phyloP scores from a whole-genome alignment of 2,329 filamentous ascomycete genomes.

The Microcyclosporella mali region DNA sequence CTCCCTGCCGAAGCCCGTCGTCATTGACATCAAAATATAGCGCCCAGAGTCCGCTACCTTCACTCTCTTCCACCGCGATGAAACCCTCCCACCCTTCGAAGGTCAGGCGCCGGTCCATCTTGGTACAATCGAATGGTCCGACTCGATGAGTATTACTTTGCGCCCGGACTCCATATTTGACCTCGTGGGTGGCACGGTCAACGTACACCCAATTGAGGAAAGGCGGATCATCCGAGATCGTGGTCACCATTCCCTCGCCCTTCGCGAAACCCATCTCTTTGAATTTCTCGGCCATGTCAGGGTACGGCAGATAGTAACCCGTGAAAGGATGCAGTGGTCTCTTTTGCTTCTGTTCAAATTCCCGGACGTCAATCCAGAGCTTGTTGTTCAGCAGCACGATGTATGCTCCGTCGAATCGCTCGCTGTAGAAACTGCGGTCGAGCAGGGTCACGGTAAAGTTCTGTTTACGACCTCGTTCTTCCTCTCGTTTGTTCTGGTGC shows the following conservation, averaged over 20 bases:
- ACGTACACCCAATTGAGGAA: slow-evolving; percentile 64
- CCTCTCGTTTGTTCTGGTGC: slow-evolving; percentile 28
- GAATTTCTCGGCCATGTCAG: slow-evolving; percentile 35
- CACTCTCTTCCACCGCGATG: slow-evolving; percentile 47
- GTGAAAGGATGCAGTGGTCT: slow-evolving; percentile 38
- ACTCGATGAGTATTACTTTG: slow-evolving; percentile 63
- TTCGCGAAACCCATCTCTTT: slow-evolving; percentile 30
- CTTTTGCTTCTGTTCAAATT: slow-evolving; percentile 11
- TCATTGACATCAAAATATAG: slow-evolving; percentile 46
- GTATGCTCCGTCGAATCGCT: slow-evolving; percentile 25
- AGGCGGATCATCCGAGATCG: slow-evolving; percentile 48
- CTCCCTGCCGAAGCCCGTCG: slow-evolving; percentile 35
- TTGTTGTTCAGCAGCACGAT: slow-evolving; percentile 37
- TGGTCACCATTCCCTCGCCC: slow-evolving; percentile 42
- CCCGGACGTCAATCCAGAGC: slow-evolving; percentile 30
- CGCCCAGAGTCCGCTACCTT: slow-evolving; percentile 41
- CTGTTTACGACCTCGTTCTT: slow-evolving; percentile 28
- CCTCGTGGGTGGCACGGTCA: slow-evolving; percentile 53
- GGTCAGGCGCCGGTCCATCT: slow-evolving; percentile 50
- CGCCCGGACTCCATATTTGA: slow-evolving; percentile 54
- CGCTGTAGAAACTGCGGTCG: slow-evolving; percentile 21
- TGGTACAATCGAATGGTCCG: slow-evolving; percentile 78
- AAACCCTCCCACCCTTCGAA: slow-evolving; percentile 54
- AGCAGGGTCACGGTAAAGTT: slow-evolving; percentile 27
- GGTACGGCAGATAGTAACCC: slow-evolving; percentile 45